Base-by-base conservation (phyloP, 192 early-diverging fungal species). In the Linnemannia hyalina region DNA sequence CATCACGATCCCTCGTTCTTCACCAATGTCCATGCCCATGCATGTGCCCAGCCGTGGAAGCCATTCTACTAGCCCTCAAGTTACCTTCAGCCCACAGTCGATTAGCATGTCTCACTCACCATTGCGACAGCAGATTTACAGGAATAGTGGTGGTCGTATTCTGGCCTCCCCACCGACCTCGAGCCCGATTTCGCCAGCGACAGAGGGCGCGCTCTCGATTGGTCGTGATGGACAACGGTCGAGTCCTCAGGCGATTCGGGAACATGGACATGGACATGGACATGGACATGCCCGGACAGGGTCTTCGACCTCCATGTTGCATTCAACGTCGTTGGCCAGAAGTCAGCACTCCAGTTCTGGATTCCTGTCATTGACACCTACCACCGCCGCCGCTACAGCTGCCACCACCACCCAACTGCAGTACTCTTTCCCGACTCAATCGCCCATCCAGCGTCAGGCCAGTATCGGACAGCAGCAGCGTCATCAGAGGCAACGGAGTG, bases 401-500 rank as follows among this genome's bases (percentile, higher is more conserved):
- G 3, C 29, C 1, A n/a, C 68, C 0, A n/a, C 38, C 32, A 49
- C 40, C 10, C 80, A 75, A n/a, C n/a, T 23, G 40, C 80, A 81
- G 52, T 65, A 65, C 13, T 65, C 60, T 10, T 44, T 68, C 60
- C 22, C 49, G 1, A 38, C 55, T 4, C 70, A n/a, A 41, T 32
- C 65, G 7, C 54, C 73, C 5, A 20, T 76, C 38, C 74, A 75
- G 5, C 74, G 65, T 16, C 74, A 75, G 18, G 26, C 49, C 26
- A 82, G 74, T 47, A 23, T 74, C 9, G 38, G 70, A 9, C 75
- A 80, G 26, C 35, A 26, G 8, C 70, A 72, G 6, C 68, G 36
- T 6, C 78, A 73, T 23, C 83, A 76, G 35, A 57, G 84, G 0
- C 84, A 86, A 32, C 55, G 78, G 6, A 86, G 84, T 70, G 42